Conservation (phyloP, 306 rosid genomes). For the peach (Prunus persica) region Prunus_persica_NCBIv2 NC_034009.1:12272001-12272500, state of each 20-base stretch:
- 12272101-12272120: conserved; percentile 19
- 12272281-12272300: conserved; percentile 29
- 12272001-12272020: not conserved
- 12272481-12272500: conserved; percentile 94
- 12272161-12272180: conserved; percentile 13
- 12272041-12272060: not conserved
- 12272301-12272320: conserved; percentile 19
- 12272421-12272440: conserved; percentile 94
- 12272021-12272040: not conserved
- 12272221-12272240: conserved; percentile 98
- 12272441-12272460: conserved; percentile 90
- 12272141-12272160: conserved; percentile 11
- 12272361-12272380: conserved; percentile 64
- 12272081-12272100: not conserved
- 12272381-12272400: conserved; percentile 98
- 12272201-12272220: conserved; percentile 91
- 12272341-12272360: conserved; percentile 16
- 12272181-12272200: conserved; percentile 98
- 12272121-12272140: conserved; percentile 14
- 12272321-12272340: conserved; percentile 11
- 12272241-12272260: conserved; percentile 81
- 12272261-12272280: conserved; percentile 33
- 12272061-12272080: conserved; percentile 2
- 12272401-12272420: conserved; percentile 99
- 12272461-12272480: conserved; percentile 92